Evolutionary conservation across 2,329 filamentous ascomycete species (phyloP).

Genomic region (Venturia carpophila): DNA sequence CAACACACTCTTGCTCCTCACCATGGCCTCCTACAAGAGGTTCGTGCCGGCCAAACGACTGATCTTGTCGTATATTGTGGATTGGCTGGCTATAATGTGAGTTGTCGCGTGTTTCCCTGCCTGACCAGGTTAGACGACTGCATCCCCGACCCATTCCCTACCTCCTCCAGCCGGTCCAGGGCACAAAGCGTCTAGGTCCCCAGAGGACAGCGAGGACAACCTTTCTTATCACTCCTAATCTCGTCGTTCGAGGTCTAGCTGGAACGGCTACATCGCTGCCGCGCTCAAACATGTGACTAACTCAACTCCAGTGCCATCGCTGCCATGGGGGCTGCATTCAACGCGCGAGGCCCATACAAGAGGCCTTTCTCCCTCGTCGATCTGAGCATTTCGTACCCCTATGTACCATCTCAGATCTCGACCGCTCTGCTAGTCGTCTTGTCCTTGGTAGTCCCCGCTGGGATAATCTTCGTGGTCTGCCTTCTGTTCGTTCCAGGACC

Average conservation of each 20-base stretch:
- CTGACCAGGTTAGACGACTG: not conserved
- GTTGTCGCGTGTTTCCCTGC: slow-evolving; percentile 23
- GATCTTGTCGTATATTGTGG: slow-evolving; percentile 59
- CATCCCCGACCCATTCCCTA: not conserved
- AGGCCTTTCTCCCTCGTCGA: slow-evolving; percentile 66
- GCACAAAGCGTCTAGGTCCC: not conserved
- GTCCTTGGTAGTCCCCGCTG: slow-evolving; percentile 55
- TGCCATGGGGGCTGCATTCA: slow-evolving; percentile 52
- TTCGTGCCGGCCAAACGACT: slow-evolving; percentile 43
- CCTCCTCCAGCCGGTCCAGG: not conserved
- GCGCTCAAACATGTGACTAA: not conserved
- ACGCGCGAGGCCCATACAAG: slow-evolving; percentile 54
- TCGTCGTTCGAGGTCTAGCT: too few relatives aligned
- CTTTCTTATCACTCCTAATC: too few relatives aligned
- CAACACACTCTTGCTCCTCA: not conserved
- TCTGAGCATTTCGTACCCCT: slow-evolving; percentile 72
- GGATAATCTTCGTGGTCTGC: slow-evolving; percentile 60
- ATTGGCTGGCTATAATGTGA: slow-evolving; percentile 64
- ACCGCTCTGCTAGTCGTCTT: slow-evolving; percentile 58
- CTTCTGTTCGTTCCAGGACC: slow-evolving; percentile 64
- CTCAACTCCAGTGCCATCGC: slow-evolving; percentile 42
- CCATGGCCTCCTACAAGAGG: not conserved
- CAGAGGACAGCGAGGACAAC: not conserved
- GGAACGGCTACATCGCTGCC: too few relatives aligned
- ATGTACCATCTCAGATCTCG: slow-evolving; percentile 58